Percentiles rank a stretch among this genome's conserved stretches.
Conservation (phyloP, 305 asterid species). For the Salvia sclarea region DNA sequence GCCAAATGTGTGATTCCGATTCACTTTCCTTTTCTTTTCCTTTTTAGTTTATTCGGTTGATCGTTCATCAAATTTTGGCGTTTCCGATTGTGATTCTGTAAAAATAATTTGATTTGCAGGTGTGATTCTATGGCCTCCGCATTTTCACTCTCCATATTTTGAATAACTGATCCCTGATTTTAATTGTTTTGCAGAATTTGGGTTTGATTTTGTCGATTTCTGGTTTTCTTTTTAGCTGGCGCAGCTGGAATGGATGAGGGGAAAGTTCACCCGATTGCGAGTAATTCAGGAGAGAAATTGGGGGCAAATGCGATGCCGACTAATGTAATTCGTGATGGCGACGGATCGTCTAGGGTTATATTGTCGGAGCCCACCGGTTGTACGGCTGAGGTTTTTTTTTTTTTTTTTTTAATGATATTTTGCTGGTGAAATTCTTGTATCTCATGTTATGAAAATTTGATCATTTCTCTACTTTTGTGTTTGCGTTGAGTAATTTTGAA, state of each 20-base stretch:
- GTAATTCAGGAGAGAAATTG: conserved; percentile 37
- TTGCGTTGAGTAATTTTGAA: conserved; percentile 10
- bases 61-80: conserved; percentile 20
- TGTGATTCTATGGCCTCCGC: conserved; percentile 12
- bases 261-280: conserved; percentile 22
- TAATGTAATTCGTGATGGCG: conserved; percentile 49
- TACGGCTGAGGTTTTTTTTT: conserved; percentile 62
- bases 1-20: conserved; percentile 42
- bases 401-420: neutral
- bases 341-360: conserved; percentile 57
- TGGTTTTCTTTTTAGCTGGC: neutral
- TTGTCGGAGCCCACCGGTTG: conserved; percentile 68
- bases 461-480: neutral
- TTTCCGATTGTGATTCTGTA: conserved; percentile 21
- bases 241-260: conserved; percentile 35
- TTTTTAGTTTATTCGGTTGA: conserved; percentile 13
- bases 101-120: conserved; percentile 28
- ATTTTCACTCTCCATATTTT: neutral
- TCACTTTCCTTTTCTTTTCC: conserved; percentile 23
- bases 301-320: conserved; percentile 42
- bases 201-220: conserved; percentile 17
- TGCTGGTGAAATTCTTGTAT: neutral
- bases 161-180: conserved; percentile 18
- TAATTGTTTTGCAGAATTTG: neutral
- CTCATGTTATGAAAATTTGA: neutral